Evolutionary conservation across 345 rosid genomes (phyloP).

Genomic region (Sonneratia caseolaris): DNA sequence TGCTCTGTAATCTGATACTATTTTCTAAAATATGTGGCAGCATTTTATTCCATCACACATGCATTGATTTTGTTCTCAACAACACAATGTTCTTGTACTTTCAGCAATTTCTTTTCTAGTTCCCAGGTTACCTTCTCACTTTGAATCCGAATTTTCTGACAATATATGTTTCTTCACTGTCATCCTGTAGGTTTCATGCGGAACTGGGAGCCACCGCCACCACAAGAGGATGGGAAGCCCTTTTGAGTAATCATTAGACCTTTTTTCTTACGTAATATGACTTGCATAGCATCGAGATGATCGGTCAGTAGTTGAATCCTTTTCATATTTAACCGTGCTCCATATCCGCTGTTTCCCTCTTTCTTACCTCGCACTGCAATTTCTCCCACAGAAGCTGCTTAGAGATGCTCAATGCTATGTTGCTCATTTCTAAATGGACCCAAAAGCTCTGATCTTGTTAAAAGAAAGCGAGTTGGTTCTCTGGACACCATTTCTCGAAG

Average conservation of each 20-base stretch:
- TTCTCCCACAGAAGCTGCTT: background rate
- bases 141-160: background rate
- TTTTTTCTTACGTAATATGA: background rate
- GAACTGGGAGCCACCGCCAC: conserved; percentile 71
- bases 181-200: conserved; percentile 59
- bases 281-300: background rate
- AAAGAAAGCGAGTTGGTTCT: background rate
- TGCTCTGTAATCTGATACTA: background rate
- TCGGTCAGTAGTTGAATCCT: background rate
- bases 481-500: background rate
- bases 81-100: background rate
- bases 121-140: background rate
- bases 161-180: background rate
- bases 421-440: background rate
- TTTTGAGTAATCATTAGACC: conserved; percentile 33
- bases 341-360: background rate
- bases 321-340: background rate
- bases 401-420: background rate
- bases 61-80: too few species aligned
- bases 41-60: background rate
- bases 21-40: background rate
- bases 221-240: conserved; percentile 66
- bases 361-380: background rate
- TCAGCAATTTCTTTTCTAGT: background rate
- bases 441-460: background rate